Conservation (phyloP, 1,284 basidiomycete species). For the Cystobasidium sp. region DNA sequence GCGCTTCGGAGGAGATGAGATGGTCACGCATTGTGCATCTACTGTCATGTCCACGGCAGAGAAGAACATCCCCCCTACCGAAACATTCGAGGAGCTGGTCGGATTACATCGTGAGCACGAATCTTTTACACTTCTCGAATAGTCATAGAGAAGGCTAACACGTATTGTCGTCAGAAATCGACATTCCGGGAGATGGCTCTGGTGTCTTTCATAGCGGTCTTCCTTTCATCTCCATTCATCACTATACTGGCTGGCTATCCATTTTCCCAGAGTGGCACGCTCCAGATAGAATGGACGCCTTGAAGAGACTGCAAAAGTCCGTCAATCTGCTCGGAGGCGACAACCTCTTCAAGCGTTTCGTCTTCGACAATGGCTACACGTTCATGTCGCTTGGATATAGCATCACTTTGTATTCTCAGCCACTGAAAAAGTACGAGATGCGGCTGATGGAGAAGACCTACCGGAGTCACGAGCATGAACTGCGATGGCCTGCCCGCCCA, state of each 20-base stretch:
- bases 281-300: conserved; percentile 19
- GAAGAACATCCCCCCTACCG: conserved; percentile 16
- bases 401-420: conserved; percentile 43
- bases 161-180: conserved; percentile 10
- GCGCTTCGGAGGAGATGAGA: conserved; percentile 42
- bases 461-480: conserved; percentile 24
- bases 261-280: conserved; percentile 34
- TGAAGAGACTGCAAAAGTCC: conserved; percentile 26
- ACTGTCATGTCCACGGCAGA: conserved; percentile 21
- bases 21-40: conserved; percentile 39
- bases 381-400: conserved; percentile 39
- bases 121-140: background rate
- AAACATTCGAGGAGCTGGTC: conserved; percentile 28
- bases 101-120: conserved; percentile 32
- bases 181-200: conserved; percentile 41
- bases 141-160: background rate
- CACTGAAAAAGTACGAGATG: conserved; percentile 33
- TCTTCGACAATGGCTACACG: conserved; percentile 33
- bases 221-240: conserved; percentile 41
- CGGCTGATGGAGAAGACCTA: conserved; percentile 35
- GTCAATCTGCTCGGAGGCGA: conserved; percentile 35
- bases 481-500: conserved; percentile 39
- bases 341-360: conserved; percentile 42
- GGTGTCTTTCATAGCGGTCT: conserved; percentile 41
- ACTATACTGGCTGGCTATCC: conserved; percentile 41